Evolutionary conservation across 2,329 filamentous ascomycete species (phyloP), one percentile per base, ranked within the genome.

Genomic region (Bertia moriformis): DNA sequence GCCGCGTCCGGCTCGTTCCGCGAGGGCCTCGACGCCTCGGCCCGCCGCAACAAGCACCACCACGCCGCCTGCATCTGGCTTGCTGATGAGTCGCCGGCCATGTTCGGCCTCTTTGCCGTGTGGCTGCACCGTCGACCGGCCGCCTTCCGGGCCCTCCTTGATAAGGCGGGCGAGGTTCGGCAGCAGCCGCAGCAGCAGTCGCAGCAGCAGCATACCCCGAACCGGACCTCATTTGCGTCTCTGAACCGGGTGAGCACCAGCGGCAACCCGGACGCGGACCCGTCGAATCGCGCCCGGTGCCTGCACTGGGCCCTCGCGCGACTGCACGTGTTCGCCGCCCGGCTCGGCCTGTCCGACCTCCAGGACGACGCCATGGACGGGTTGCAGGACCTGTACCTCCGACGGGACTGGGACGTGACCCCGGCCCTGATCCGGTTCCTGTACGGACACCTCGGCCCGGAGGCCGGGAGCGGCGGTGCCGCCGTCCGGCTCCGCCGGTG

Each of bases 351-450:
- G 3, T 53, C 62, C 19, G 58, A 59, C 5, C 59, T 75, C 5
- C 71, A 76, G 47, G 71, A 76, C 50, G 54, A 62, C 14, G 62
- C 68, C 49, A 73, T 74, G 63, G 71, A 76, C 45, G 65, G 66
- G 27, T 54, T 75, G 14, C 71, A 75, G 51, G 71, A 76, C 46
- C 53, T 76, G 14, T 73, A 75, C 49, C 66, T 76, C 29, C 62
- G 64, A 13, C 63, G 65, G 49, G 67, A 75, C 58, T 75, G 70
- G 69, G 67, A 73, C 46, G 66, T 75, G 41, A 64, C 65, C 3
- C 62, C 67, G 1, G 55, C 56, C 18, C 63, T 76, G 37, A 54
- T 75, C 41, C 51, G 54, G 40, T 70, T 66, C 43, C 58, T 74
- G 10, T 76, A 74, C 53, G 62, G 55, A n/a, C 61, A 68, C 44